phyloP scores from a whole-genome alignment of 148 eudicot genomes.

The Tetragonia tetragonoides region DNA sequence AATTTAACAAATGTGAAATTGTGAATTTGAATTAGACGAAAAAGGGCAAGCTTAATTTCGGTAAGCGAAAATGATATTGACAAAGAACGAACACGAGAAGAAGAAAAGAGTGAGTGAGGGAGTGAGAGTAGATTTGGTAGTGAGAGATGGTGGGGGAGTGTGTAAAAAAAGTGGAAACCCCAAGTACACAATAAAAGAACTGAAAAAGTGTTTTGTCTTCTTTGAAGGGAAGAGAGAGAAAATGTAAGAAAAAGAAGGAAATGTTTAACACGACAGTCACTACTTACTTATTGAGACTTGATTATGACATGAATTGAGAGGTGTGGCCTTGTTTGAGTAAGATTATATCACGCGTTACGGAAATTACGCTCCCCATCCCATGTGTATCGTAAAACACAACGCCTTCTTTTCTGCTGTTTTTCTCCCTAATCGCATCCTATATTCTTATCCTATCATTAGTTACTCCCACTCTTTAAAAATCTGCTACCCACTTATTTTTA shows the following conservation, averaged over 20 bases:
- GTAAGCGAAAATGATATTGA: background rate
- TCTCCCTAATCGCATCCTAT: background rate
- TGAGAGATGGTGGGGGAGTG: background rate
- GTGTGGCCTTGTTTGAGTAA: background rate
- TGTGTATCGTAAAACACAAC: background rate
- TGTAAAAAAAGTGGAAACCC: background rate
- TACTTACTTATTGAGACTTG: no score
- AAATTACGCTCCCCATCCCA: slow-evolving; percentile 20
- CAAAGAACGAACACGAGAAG: background rate
- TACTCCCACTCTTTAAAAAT: no score
- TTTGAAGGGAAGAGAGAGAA: background rate
- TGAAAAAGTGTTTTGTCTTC: background rate
- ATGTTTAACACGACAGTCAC: background rate
- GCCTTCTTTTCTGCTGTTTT: background rate
- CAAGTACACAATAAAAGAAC: background rate
- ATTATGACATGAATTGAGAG: background rate
- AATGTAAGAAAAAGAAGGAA: no score
- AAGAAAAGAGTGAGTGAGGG: background rate
- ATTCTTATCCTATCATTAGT: background rate
- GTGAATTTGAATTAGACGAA: background rate
- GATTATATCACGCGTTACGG: slow-evolving; percentile 10
- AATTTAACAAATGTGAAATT: background rate
- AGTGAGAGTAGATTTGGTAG: background rate
- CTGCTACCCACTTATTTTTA: no score
- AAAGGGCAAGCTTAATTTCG: background rate